Conservation (phyloP, 192 early-diverging fungal species). For the Backusella sp. region DNA sequence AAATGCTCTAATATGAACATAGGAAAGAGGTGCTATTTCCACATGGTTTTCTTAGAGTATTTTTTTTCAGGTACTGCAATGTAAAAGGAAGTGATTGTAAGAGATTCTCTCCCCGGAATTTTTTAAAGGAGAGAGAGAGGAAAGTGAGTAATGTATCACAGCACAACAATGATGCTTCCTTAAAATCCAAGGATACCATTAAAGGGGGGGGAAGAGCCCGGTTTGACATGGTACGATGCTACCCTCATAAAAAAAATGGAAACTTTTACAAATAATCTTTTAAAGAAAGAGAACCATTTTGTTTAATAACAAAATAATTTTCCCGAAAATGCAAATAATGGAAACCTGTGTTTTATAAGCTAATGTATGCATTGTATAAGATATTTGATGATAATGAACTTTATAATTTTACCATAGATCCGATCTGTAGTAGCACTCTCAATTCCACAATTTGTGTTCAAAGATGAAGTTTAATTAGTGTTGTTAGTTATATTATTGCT, state of each 20-base stretch:
- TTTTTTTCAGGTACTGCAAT: neutral
- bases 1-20: neutral
- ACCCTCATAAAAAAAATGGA: neutral
- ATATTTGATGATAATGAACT: neutral
- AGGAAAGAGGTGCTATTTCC: neutral
- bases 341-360: neutral
- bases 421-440: neutral
- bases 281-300: neutral
- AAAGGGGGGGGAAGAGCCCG: neutral
- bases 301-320: neutral
- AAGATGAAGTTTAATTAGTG: neutral
- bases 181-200: neutral
- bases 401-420: neutral
- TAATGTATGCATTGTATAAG: neutral
- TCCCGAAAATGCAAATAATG: neutral
- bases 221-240: neutral
- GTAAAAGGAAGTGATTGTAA: neutral
- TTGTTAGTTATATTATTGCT: neutral
- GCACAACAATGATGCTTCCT: neutral
- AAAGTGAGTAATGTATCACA: neutral
- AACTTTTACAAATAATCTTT: neutral
- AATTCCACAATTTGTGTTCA: neutral
- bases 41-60: neutral
- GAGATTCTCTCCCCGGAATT: neutral
- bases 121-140: no score